Evolutionary conservation across 495 filamentous ascomycete genomes (phyloP), one percentile per base, ranked within the genome.

Genomic region (Neurospora sp.): DNA sequence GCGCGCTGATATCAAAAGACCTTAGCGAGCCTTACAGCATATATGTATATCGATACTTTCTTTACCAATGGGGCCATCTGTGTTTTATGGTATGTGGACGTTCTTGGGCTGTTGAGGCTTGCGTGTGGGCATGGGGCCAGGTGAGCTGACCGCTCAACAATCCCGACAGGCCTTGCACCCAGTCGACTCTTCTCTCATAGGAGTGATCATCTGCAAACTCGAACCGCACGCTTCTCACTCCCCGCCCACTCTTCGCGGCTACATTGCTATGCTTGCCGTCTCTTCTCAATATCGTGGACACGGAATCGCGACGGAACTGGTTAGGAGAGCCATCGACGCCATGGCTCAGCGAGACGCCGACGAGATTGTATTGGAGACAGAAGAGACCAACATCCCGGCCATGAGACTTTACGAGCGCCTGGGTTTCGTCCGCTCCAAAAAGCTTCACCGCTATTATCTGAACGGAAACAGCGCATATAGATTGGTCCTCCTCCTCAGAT

Each of bases 21-120:
- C 89, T 99, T 38, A 98, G 95, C 73, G 96, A 99, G 80, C 96
- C 96, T 2, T 99, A 99, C 83, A 98, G 96, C 83, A 98, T 99
- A 79, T 99, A 98, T 83, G 96, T 99, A 70, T 99, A 98, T 84
- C 89, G 96, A 38, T 99, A 98, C 84, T 99, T 99, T 79, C 86
- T 99, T 20, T 98, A 96, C 80, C 93, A 98, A 89, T 99, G 96
- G 96, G 93, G 92, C 23, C 91, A 98, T 76, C 85, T 99, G 27
- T 98, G 96, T 78, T 98, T 92, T 80, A 93, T 99, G 87, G 92
- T 93, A 83, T 73, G 79, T 72, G 23, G 27, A 38, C 40, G 73
- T 6, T 4, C 16, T 40, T 16, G n/a, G 39, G 9, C 37, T 12
- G 23, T 42, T 27, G 5, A 62, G 35, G 23, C 69, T 66, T 39